phyloP scores from a whole-genome alignment of 768 basidiomycete genomes.

The Mycena latifolia region DNA sequence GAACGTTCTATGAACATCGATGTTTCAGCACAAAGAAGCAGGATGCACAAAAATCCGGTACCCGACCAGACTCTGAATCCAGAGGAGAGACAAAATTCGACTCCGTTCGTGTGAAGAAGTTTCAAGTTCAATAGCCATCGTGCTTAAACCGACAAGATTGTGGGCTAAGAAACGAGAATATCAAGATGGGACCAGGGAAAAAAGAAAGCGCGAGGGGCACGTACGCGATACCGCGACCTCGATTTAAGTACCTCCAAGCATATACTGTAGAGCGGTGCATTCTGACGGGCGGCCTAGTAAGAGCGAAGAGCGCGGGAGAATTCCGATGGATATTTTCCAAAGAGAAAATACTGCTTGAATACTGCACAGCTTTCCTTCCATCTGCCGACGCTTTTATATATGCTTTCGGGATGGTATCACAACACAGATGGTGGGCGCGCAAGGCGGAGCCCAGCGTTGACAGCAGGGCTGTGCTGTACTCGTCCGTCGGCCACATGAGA shows the following conservation, averaged over 20 bases:
- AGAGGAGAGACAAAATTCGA: background rate
- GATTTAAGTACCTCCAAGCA: background rate
- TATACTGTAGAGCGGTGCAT: background rate
- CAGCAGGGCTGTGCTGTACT: background rate
- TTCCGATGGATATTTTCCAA: background rate
- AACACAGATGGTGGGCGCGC: background rate
- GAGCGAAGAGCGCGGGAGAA: background rate
- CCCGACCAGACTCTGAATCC: background rate
- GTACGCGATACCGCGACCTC: background rate
- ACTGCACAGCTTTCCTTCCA: background rate
- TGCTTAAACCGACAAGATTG: background rate
- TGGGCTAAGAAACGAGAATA: background rate
- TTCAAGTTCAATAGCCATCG: constrained; percentile 14
- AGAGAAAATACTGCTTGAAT: background rate
- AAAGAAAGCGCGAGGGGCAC: background rate
- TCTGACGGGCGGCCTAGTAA: background rate
- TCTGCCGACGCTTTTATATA: too few species aligned
- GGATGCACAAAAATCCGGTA: background rate
- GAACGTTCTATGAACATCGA: background rate
- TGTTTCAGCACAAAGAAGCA: background rate
- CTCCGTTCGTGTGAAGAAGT: background rate
- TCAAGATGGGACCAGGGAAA: background rate
- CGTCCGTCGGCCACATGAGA: background rate
- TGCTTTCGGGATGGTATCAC: too few species aligned
- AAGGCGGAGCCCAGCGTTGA: background rate